phyloP scores from a whole-genome alignment of 1,139 yeast species.

The Lodderomyces theae region DNA sequence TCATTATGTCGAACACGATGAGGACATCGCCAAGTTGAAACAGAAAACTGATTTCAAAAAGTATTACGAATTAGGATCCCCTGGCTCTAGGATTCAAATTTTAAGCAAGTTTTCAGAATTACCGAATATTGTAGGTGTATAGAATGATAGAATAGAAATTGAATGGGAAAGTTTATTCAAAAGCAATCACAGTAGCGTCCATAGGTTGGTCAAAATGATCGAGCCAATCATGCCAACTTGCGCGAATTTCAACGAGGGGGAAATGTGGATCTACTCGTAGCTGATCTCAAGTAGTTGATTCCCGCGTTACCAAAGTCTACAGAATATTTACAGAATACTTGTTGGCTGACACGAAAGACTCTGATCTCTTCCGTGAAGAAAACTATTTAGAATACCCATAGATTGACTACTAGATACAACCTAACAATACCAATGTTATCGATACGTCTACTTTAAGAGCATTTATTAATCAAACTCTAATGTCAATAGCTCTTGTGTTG shows the following conservation, averaged over 20 bases:
- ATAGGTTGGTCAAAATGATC: background rate
- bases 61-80: slow-evolving; percentile 34
- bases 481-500: slow-evolving; percentile 11
- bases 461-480: slow-evolving; percentile 15
- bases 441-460: too few relatives aligned
- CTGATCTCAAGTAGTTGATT: too few relatives aligned
- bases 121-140: slow-evolving; percentile 3
- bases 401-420: too few relatives aligned
- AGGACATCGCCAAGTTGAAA: slow-evolving; percentile 34
- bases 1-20: slow-evolving; percentile 55
- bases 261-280: too few relatives aligned
- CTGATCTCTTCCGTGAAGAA: too few relatives aligned
- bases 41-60: slow-evolving; percentile 29
- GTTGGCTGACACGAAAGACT: background rate
- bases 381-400: background rate
- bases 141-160: background rate
- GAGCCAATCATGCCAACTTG: too few relatives aligned
- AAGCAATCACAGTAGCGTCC: too few relatives aligned
- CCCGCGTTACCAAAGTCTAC: background rate
- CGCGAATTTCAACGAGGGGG: too few relatives aligned
- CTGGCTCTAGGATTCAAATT: slow-evolving; percentile 1
- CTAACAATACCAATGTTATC: too few relatives aligned
- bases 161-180: background rate
- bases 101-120: slow-evolving; percentile 1
- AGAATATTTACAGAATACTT: too few relatives aligned